A percentile compares a stretch with the other conserved stretches of the same genome.
Conservation (phyloP, 495 filamentous ascomycete genomes). For the Parachaetomium inaequale region DNA sequence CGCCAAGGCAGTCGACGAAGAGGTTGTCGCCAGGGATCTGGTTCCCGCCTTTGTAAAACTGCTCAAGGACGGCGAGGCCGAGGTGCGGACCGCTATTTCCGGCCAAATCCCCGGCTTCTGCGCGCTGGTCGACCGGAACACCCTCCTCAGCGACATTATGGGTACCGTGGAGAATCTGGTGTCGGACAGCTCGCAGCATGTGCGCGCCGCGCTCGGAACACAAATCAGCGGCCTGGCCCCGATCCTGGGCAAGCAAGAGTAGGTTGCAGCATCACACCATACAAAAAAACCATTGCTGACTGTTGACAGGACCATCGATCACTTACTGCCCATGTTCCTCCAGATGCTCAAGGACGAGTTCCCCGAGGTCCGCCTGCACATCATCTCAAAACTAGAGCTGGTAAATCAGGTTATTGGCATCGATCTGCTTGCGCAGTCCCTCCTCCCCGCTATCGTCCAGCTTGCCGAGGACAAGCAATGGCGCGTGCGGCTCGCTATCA, state of each 20-base stretch:
- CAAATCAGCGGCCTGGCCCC: conserved; percentile 97
- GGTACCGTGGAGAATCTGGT: conserved; percentile 92
- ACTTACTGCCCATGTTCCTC: conserved; percentile 97
- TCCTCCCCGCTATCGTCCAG: conserved; percentile 96
- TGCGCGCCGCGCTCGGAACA: conserved; percentile 89
- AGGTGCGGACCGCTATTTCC: conserved; percentile 94
- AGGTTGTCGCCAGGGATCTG: conserved; percentile 88
- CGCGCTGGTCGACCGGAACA: conserved; percentile 75
- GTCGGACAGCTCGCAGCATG: conserved; percentile 92
- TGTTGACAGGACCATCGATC: conserved; percentile 74
- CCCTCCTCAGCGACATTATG: conserved; percentile 95
- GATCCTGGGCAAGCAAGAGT: conserved; percentile 98
- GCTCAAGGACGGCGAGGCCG: conserved; percentile 93
- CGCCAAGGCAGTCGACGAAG: conserved; percentile 95
- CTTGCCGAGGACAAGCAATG: conserved; percentile 99
- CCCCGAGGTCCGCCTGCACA: conserved; percentile 94
- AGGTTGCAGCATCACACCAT: conserved; percentile 33
- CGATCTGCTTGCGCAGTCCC: conserved; percentile 90
- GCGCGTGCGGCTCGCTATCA: conserved; percentile 96
- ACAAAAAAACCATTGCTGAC: neutral
- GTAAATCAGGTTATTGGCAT: conserved; percentile 99
- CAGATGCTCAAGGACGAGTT: conserved; percentile 99
- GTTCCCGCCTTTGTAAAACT: conserved; percentile 97
- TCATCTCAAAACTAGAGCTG: conserved; percentile 95
- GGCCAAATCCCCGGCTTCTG: conserved; percentile 98